These are phyloP conservation scores for Spergularia azorica DNA, from an alignment of 179 eudicot genomes.

Conservation along the genomic window DNA sequence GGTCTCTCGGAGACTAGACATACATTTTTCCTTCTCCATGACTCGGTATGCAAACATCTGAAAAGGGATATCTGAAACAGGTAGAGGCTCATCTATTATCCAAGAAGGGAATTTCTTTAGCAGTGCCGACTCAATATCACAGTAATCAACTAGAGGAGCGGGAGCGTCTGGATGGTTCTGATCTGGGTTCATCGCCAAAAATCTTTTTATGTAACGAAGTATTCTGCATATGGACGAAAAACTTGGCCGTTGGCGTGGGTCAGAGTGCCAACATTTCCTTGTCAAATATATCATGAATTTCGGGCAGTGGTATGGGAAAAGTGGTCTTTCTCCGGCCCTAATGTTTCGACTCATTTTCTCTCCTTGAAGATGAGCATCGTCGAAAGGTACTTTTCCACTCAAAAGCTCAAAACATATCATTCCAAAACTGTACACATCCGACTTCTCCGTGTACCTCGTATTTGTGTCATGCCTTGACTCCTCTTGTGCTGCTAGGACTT, in stretches of 20 bases:
- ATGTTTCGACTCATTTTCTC: constrained; percentile 78
- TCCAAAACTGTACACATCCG: constrained; percentile 80
- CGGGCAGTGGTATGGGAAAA: constrained; percentile 66
- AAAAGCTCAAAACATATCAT: constrained; percentile 84
- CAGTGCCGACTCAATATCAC: constrained; percentile 55
- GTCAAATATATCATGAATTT: constrained; percentile 55
- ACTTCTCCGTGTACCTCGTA: constrained; percentile 47
- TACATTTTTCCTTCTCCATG: constrained; percentile 54
- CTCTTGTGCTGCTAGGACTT: constrained; percentile 58
- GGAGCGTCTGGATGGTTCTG: constrained; percentile 49
- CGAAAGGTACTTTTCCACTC: constrained; percentile 79
- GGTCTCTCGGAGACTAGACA: constrained; percentile 36
- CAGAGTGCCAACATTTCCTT: constrained; percentile 75
- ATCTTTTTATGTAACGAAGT: constrained; percentile 60
- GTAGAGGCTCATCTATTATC: constrained; percentile 29
- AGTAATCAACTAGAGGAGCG: constrained; percentile 51
- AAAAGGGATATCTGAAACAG: constrained; percentile 60
- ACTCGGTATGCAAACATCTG: constrained; percentile 67
- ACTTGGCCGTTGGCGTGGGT: constrained; percentile 66
- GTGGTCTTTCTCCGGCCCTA: constrained; percentile 73
- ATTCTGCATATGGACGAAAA: constrained; percentile 75
- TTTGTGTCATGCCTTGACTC: constrained; percentile 29
- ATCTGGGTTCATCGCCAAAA: constrained; percentile 55
- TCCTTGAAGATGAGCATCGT: constrained; percentile 83
- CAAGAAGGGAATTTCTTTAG: constrained; percentile 41